Base-by-base conservation (phyloP, 495 filamentous ascomycete species). In the Hypomontagnella monticulosa region DNA sequence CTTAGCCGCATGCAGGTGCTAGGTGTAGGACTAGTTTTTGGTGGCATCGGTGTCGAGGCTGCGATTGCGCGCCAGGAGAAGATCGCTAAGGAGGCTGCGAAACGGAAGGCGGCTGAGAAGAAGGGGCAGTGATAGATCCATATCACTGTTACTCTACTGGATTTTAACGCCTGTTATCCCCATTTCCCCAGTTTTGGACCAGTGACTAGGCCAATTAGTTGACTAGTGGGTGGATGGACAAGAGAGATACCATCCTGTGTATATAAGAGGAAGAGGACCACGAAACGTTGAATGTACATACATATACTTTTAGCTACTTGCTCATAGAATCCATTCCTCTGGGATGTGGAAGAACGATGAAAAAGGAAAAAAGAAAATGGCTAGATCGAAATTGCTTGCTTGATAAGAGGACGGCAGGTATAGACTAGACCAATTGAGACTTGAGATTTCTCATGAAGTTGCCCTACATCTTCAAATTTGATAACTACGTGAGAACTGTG, bases 41-140 rank as follows among this genome's bases (percentile, higher is more conserved):
- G 93, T 30, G 95, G 95, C 34, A 91, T 99, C 74, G 96, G 93
- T 43, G 90, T 93, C 23, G 95, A 99, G 79, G 95, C 87, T 0
- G 78, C 85, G 40, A 92, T 97, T 64, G 88, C 91, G 67, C 82
- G 91, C 68, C 82, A 85, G 59, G 93, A 97, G 79, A 97, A 98
- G 81, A 75, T 85, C 43, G 88, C 89, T 2, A 97, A 95, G 80
- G 91, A 92, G 77, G 79, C 73, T 68, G 86, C 84, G 7, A 91
- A 89, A 80, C 37, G 32, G 63, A 73, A 75, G 72, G 76, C 73
- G 53, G 80, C 76, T 42, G 74, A 63, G 46, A 82, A 80, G 71
- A 43, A 32, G n/a, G 61, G 61, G 49, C 82, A 80, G 69, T 71
- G 54, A 23, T 73, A 76, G n/a, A n/a, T n/a, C n/a, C n/a, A n/a